Percentiles rank a stretch among this genome's conserved stretches.
These are phyloP conservation scores for Breynia disticha DNA, from an alignment of 441 rosid species.

Conservation along the genomic window DNA sequence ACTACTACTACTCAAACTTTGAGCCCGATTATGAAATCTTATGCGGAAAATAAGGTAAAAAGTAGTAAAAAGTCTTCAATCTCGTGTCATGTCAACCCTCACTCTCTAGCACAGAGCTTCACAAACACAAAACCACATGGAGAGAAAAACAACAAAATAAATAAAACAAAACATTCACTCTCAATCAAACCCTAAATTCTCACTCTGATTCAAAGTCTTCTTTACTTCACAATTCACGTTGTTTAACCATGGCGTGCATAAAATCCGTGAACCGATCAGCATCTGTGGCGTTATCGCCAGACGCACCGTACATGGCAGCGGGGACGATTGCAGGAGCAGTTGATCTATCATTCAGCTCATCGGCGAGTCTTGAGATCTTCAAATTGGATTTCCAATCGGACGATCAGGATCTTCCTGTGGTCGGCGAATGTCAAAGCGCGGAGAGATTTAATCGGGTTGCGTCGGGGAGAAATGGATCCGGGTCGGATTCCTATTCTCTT, in stretches of 20 bases:
- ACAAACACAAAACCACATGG: too few species aligned
- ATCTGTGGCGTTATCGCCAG: conserved; percentile 86
- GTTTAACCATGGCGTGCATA: conserved; percentile 60
- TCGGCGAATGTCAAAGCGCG: conserved; percentile 77
- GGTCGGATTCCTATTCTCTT: conserved; percentile 60
- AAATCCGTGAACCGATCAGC: conserved; percentile 90
- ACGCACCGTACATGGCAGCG: conserved; percentile 93
- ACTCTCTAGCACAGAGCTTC: too few species aligned
- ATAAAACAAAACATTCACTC: too few species aligned
- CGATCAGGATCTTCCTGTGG: conserved; percentile 63
- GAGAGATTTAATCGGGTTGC: conserved; percentile 93
- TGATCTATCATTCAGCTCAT: conserved; percentile 88
- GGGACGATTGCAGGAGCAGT: conserved; percentile 99
- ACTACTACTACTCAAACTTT: too few species aligned
- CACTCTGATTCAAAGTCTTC: too few species aligned
- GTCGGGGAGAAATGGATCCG: conserved; percentile 84
- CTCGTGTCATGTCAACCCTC: too few species aligned
- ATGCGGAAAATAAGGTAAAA: too few species aligned
- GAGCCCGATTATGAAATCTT: too few species aligned
- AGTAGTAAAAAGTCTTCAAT: too few species aligned
- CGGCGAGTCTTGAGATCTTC: conserved; percentile 95
- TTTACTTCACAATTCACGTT: too few species aligned
- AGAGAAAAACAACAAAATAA: too few species aligned
- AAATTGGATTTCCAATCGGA: conserved; percentile 89
- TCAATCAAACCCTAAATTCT: too few species aligned